phyloP scores from a whole-genome alignment of 768 basidiomycete species.

The Pleurotus platypus region DNA sequence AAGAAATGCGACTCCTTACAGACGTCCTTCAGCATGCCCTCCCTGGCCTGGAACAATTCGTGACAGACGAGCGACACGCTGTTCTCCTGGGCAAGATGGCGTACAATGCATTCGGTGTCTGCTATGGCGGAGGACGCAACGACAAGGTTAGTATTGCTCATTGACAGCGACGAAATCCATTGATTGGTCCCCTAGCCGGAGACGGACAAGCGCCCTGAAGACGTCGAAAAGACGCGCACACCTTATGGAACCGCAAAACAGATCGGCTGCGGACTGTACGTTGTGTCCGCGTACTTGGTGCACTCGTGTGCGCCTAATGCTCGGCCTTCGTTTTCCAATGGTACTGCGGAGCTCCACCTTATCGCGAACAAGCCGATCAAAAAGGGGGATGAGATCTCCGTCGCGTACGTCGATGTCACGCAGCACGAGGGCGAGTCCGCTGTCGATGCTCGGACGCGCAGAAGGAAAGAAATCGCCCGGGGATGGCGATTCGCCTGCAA shows the following conservation, averaged over 20 bases:
- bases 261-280: constrained; percentile 72
- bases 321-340: constrained; percentile 59
- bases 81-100: constrained; percentile 64
- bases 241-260: constrained; percentile 74
- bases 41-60: constrained; percentile 69
- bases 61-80: constrained; percentile 60
- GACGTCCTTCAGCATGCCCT: constrained; percentile 57
- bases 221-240: constrained; percentile 72
- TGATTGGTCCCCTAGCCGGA: constrained; percentile 40
- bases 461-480: constrained; percentile 70
- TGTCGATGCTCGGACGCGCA: constrained; percentile 54
- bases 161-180: not conserved
- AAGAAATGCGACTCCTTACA: constrained; percentile 34
- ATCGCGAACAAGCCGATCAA: constrained; percentile 65
- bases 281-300: constrained; percentile 69
- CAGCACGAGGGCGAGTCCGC: constrained; percentile 50
- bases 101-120: constrained; percentile 78
- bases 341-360: constrained; percentile 68
- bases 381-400: constrained; percentile 71
- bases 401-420: constrained; percentile 71
- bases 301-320: constrained; percentile 76
- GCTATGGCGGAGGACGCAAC: constrained; percentile 59
- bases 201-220: constrained; percentile 56
- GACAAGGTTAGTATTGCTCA: constrained; percentile 51
- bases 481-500: constrained; percentile 82